Base-by-base conservation (phyloP, 108 stramenopile genomes). In the Skeletonema tropicum region DNA sequence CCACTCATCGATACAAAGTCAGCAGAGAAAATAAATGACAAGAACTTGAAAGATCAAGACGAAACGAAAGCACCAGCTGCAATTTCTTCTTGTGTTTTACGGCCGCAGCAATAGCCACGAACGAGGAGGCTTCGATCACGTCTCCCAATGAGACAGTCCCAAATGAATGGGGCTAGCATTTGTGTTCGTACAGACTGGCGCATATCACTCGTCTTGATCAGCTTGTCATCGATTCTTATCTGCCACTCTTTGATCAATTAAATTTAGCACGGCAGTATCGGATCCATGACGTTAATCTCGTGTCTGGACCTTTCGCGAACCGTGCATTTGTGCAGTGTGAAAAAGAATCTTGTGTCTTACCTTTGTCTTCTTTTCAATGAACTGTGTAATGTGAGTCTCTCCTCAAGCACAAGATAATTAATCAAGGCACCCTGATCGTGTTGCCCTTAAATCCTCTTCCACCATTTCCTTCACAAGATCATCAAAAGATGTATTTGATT, bases 391-490 rank as follows among this genome's bases (percentile, higher is more conserved):
- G 19, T 3, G 19, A 17, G n/a, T n/a, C 19, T 49, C 48, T 5
- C 19, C 5, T 19, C 19, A 5, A 35, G 35, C 35, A 21, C 17
- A 23, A 21, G 19, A 23, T n/a, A 19, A 13, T 41, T 41, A 41
- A 41, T 41, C 39, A 41, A 13, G 39, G 10, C 39, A 12, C 9
- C 39, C 39, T 41, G 48, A 49, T 55, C 23, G 52, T 21, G 52
- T 23, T 55, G 75, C 61, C 30, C 42, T 79, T n/a, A 90, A 32
- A 75, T 90, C 89, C 31, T 82, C 80, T 66, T 80, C 72, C 46
- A 90, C 83, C 89, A 90, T 90, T 52, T 90, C 89, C 68, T 78
- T 59, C 13, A 84, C 85, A 23, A 90, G 77, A 14, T 66, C 81
- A 38, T 77, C 62, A 59, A 90, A 87, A 31, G 60, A 69, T 41